phyloP scores from a whole-genome alignment of 305 asterid species.

The Plantago lanceolata region DNA sequence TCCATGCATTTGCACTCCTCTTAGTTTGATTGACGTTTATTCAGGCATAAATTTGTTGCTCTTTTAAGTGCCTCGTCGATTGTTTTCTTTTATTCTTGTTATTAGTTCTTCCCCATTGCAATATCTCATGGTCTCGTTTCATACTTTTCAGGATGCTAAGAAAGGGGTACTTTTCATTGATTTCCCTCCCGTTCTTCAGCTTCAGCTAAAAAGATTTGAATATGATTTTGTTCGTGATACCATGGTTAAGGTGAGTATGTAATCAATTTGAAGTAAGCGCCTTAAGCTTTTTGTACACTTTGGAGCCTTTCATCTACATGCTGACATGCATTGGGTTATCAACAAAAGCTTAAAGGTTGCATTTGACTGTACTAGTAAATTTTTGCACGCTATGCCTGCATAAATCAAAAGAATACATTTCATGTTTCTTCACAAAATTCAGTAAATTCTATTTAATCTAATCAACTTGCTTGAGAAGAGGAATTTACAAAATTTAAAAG shows the following conservation, averaged over 20 bases:
- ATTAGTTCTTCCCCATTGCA: neutral
- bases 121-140: conserved; percentile 5
- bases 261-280: conserved; percentile 6
- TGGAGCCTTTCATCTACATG: too few species aligned
- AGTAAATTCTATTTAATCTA: too few species aligned
- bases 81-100: neutral
- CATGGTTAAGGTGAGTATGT: conserved; percentile 56
- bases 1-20: too few species aligned
- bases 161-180: conserved; percentile 61
- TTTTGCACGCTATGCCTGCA: too few species aligned
- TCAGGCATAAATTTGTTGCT: neutral
- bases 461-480: too few species aligned
- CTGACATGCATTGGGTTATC: too few species aligned
- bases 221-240: conserved; percentile 54
- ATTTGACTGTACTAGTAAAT: too few species aligned
- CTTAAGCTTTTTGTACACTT: neutral
- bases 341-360: too few species aligned
- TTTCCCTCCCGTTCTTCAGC: conserved; percentile 67
- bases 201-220: conserved; percentile 58
- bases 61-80: neutral
- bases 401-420: too few species aligned
- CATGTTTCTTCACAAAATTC: too few species aligned
- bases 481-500: too few species aligned
- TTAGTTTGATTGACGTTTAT: neutral
- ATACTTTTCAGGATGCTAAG: conserved; percentile 51